phyloP scores from a whole-genome alignment of 352 stramenopile genomes.

The Phytophthora tubulina region DNA sequence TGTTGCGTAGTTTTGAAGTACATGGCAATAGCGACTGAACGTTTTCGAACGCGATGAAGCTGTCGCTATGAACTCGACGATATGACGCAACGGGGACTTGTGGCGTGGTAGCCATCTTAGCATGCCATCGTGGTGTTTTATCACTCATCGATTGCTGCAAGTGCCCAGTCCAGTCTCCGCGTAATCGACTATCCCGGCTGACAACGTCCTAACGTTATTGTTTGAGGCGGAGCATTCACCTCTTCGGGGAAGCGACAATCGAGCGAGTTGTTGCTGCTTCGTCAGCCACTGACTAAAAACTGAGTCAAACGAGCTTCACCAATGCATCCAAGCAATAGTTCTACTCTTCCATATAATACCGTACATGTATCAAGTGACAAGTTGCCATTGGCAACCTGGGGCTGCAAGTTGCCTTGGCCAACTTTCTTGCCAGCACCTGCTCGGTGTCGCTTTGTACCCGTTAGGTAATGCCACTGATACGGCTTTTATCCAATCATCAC shows the following conservation, averaged over 20 bases:
- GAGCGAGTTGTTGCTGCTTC: neutral
- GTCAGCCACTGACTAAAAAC: no score
- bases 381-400: no score
- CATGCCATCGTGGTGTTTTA: constrained; percentile 1
- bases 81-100: constrained; percentile 1
- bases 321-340: no score
- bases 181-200: constrained; percentile 11
- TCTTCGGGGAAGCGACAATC: constrained; percentile 11
- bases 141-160: constrained; percentile 13
- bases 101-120: constrained; percentile 19
- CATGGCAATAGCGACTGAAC: no score
- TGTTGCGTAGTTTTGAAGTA: no score
- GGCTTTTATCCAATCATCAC: constrained; percentile 14
- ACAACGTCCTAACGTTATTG: neutral
- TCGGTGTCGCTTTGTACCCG: constrained; percentile 1
- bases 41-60: no score
- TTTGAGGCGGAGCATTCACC: constrained; percentile 4
- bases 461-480: constrained; percentile 25
- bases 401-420: neutral
- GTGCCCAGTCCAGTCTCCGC: constrained; percentile 9
- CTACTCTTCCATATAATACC: no score
- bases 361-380: no score
- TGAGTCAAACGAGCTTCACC: no score
- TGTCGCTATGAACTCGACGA: no score
- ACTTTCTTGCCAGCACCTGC: constrained; percentile 6